Evolutionary conservation across 2,329 filamentous ascomycete genomes (phyloP), one percentile per base, ranked within the genome.

Genomic region (Curvularia lunata): DNA sequence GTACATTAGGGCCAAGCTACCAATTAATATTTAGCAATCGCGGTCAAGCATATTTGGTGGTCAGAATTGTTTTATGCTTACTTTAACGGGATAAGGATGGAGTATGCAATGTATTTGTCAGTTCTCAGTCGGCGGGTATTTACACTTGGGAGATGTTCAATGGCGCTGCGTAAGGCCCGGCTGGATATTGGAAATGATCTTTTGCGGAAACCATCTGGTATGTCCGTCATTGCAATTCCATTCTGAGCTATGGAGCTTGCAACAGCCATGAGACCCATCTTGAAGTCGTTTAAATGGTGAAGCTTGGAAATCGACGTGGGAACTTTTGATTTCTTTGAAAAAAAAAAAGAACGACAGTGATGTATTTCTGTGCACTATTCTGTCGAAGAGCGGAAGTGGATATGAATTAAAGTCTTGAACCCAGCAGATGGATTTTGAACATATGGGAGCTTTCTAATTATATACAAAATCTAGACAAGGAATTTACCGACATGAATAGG

Each of bases 41-140:
- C 3, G 4, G 3, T 42, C 19, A 16, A 21, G 4, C 27, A 28
- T 19, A 12, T 1, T 25, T 12, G 12, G 3, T 23, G 18, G n/a
- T 13, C 13, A 5, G 10, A 21, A 21, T 7, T 3, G 9, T 18
- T 5, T 30, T 8, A 2, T 16, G 40, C 54, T 37, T 47, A 52
- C 54, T 56, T 56, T 5, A 52, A 13, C 7, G 54, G 48, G 19
- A 56, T 48, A 8, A 56, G 38, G 10, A 52, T 5, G 4, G 54
- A 16, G 8, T 40, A 45, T 16, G 45, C 21, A 1, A 52, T 34
- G 38, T 42, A 37, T 42, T 56, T 56, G 32, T 56, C 42, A 21
- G 51, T 52, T 12, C 42, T 47, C 8, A 56, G 21, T 9, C 54
- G 42, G 2, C 32, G 18, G 5, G 49, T n/a, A 27, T 56, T 37